Base-by-base conservation (phyloP, 2,329 filamentous ascomycete species). In the Pseudogymnoascus verrucosus region DNA sequence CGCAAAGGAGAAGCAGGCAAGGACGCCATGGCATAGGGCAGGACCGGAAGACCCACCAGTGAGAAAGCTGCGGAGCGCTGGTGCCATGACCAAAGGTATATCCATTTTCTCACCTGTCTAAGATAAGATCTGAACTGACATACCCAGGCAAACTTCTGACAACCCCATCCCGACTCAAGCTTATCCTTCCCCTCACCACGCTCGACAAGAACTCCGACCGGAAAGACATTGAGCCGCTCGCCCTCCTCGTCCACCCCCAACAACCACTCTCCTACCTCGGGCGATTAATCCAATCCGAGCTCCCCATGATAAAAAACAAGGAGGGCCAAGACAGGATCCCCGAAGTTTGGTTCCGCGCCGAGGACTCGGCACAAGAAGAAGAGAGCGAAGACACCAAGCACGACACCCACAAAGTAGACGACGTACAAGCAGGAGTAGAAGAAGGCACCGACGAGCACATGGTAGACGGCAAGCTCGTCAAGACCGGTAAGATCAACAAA, bases 181-280 rank as follows among this genome's bases (percentile, higher is more conserved):
- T 96, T 12, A 87, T 95, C 14, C 79, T 96, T 0, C 91, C 91
- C 0, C 80, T 96, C 26, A 85, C 84, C 0, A 87, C 84, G 0
- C 76, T 80, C 54, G 85, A 87, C 64, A 78, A 80, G 31, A 82
- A 84, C 66, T 76, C 77, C 1, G 83, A 87, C 66, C 80, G 85
- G 64, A 88, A 89, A 74, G 82, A 87, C 59, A 85, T 93, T n/a
- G 90, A 96, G 69, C 91, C 92, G 0, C 80, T 96, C 11, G 92
- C 92, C 0, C 82, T 96, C 0, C 84, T 96, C 1, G 83, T 96
- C 0, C 93, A 96, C 69, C 92, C 93, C 0, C 90, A 96, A 66
- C 93, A 97, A 72, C 93, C 93, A 0, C 81, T 97, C 2, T 96
- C 91, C 7, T 96, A 96, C 74, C 85, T 96, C 44, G 91, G 96